These are phyloP conservation scores for Selaginella tamariscina DNA, from an alignment of 75 land plant genomes.

Conservation along the genomic window DNA sequence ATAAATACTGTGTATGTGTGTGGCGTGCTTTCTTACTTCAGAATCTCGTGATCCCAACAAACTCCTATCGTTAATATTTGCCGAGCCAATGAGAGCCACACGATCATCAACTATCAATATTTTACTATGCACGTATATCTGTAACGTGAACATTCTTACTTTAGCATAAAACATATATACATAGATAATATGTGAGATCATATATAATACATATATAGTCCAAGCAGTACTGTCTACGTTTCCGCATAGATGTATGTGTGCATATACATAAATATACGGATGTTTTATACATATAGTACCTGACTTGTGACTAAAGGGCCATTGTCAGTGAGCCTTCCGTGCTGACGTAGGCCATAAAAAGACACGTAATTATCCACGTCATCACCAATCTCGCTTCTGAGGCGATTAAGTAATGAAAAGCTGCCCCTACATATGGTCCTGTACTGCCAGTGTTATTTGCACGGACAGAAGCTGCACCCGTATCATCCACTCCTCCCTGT, in stretches of 20 bases:
- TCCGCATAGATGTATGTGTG: too few species aligned
- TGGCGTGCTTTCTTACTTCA: slow-evolving; percentile 59
- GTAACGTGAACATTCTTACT: slow-evolving; percentile 14
- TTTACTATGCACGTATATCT: slow-evolving; percentile 98
- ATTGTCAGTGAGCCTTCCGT: slow-evolving; percentile 65
- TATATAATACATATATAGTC: too few species aligned
- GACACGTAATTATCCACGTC: slow-evolving; percentile 74
- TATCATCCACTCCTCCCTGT: slow-evolving; percentile 92
- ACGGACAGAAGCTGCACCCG: slow-evolving; percentile 95
- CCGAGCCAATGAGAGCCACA: slow-evolving; percentile 72
- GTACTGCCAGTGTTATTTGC: slow-evolving; percentile 98
- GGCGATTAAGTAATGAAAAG: slow-evolving; percentile 64
- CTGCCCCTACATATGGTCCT: slow-evolving; percentile 82
- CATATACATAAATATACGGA: too few species aligned
- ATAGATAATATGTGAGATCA: too few species aligned
- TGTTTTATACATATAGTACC: slow-evolving; percentile 38
- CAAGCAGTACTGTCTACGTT: too few species aligned
- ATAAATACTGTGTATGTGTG: too few species aligned
- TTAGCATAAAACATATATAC: too few species aligned
- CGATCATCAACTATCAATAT: slow-evolving; percentile 90
- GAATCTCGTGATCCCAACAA: slow-evolving; percentile 90
- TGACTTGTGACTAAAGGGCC: slow-evolving; percentile 74
- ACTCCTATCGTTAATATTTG: slow-evolving; percentile 94
- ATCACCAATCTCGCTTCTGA: slow-evolving; percentile 47
- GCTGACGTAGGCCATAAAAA: slow-evolving; percentile 78